Evolutionary conservation across 2,329 filamentous ascomycete species (phyloP), one percentile per base, ranked within the genome.

Genomic region (Aspergillus alliaceus): DNA sequence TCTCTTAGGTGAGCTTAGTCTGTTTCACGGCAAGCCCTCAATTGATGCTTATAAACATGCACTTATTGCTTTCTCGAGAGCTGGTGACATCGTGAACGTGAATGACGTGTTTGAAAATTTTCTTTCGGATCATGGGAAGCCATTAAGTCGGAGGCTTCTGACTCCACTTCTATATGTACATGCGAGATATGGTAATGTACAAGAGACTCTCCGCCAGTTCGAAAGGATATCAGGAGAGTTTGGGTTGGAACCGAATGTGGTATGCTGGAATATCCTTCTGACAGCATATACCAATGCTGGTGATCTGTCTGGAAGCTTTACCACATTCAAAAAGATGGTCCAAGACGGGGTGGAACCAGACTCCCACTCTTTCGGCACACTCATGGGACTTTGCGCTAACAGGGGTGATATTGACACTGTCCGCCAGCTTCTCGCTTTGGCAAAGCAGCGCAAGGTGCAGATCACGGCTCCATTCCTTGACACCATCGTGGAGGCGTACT

Each of bases 261-360:
- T 79, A 34, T 85, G 83, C 60, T 96, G 89, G 88, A 96, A 96
- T 68, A 86, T 87, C 22, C 74, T 96, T 27, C 79, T 98, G 46
- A 85, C 88, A 66, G 87, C 89, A 2, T 84, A 92, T 72, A 81
- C 82, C 18, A 86, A 85, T 63, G 82, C 83, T 1, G 81, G 85
- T 48, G 86, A 95, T 68, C 82, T 90, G 42, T 79, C 85, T n/a
- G 84, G 84, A 6, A 88, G 87, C 12, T 76, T 90, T 56, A 69
- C 78, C 6, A 80, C 82, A 49, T 92, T 96, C 65, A 80, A 86
- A 18, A 75, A 81, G 9, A 81, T 95, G 69, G 57, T 83, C 3
- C 61, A 80, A 64, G 65, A 71, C 59, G 66, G 76, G 59, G 31
- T 85, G 3, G 66, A 72, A 22, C 87, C 90, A 0, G 84, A 90